A percentile compares a stretch with the other conserved stretches of the same genome.
Conservation (phyloP, 129 eudicot genomes). For the Escallonia rubra region DNA sequence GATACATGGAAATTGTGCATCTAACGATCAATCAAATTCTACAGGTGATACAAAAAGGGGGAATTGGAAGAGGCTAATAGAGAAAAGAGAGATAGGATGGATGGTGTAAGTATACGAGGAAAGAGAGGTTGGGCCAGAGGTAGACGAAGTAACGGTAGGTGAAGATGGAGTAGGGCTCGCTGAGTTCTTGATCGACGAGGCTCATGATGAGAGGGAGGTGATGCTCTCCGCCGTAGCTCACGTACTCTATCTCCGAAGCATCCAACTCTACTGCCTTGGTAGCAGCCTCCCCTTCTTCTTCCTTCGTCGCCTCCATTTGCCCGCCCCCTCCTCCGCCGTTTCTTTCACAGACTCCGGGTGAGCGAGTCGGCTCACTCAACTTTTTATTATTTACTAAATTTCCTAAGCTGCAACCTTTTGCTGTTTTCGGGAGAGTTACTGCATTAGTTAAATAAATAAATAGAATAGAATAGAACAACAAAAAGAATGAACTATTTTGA, state of each 20-base stretch:
- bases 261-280: background rate
- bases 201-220: conserved; percentile 84
- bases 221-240: conserved; percentile 93
- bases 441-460: too few relatives aligned
- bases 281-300: background rate
- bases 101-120: conserved; percentile 37
- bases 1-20: background rate
- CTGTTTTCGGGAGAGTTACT: too few relatives aligned
- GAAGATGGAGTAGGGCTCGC: conserved; percentile 98
- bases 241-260: conserved; percentile 63
- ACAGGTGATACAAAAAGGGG: background rate
- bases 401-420: too few relatives aligned
- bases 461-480: too few relatives aligned
- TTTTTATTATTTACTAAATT: too few relatives aligned
- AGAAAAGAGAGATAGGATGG: too few relatives aligned
- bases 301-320: background rate
- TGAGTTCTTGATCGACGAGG: conserved; percentile 87
- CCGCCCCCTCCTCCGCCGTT: background rate
- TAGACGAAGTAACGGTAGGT: conserved; percentile 95
- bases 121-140: conserved; percentile 93
- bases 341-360: background rate
- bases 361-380: too few relatives aligned
- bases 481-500: too few relatives aligned
- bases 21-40: background rate
- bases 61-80: background rate